A percentile compares a stretch with the other conserved stretches of the same genome.
Evolutionary conservation across 306 rosid species (phyloP).

Genomic region (Gastrolobium bilobum): DNA sequence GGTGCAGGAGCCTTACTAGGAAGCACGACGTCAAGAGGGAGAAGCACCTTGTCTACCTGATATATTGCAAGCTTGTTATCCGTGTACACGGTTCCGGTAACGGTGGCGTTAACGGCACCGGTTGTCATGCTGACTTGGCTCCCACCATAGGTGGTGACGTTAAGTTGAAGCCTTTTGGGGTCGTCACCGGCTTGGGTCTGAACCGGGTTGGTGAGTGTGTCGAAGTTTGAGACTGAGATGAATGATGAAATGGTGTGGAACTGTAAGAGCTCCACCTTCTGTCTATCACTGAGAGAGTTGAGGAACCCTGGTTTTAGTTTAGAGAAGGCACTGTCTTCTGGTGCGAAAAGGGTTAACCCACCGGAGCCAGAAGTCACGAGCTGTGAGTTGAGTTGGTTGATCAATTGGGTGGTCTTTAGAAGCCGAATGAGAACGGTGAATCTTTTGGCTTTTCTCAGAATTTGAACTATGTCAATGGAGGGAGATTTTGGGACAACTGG

Average conservation of each 20-base stretch:
- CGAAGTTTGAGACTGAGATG: constrained; percentile 62
- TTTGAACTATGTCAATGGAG: constrained; percentile 54
- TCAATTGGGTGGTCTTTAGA: constrained; percentile 58
- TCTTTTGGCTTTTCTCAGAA: constrained; percentile 63
- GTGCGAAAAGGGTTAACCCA: constrained; percentile 71
- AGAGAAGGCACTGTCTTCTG: constrained; percentile 66
- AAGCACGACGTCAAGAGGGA: constrained; percentile 70
- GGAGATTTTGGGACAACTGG: constrained; percentile 57
- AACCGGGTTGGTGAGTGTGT: constrained; percentile 78
- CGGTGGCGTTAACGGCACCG: constrained; percentile 71
- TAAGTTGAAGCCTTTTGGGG: constrained; percentile 59
- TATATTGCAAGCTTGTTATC: constrained; percentile 67
- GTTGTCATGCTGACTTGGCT: constrained; percentile 66
- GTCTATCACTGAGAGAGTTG: constrained; percentile 62
- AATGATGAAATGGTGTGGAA: constrained; percentile 71
- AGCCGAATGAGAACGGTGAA: constrained; percentile 64
- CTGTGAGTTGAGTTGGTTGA: constrained; percentile 62
- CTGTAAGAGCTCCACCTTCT: constrained; percentile 70
- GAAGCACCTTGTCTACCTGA: constrained; percentile 70
- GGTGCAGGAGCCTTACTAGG: constrained; percentile 58
- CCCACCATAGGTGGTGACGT: constrained; percentile 62
- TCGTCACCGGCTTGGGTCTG: constrained; percentile 74
- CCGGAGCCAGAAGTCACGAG: constrained; percentile 58
- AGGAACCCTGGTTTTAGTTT: constrained; percentile 71
- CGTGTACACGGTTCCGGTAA: constrained; percentile 66